A percentile compares a stretch with the other conserved stretches of the same genome.
Evolutionary conservation across 2,329 filamentous ascomycete species (phyloP).

Genomic region (Colletotrichum euphorbiae): DNA sequence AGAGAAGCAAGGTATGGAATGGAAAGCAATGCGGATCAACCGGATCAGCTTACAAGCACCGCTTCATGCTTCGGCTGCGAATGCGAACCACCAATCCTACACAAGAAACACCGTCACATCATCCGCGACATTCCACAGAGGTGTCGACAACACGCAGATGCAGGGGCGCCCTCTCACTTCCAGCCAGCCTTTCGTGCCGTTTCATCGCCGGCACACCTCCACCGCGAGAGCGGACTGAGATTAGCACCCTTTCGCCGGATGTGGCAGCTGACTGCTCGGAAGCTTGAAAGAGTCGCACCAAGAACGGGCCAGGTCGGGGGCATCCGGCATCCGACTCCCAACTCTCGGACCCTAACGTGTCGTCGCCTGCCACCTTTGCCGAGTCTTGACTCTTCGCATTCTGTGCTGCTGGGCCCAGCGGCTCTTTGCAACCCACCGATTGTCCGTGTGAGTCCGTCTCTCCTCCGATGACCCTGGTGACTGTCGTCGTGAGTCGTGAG

Average conservation of each 20-base stretch:
- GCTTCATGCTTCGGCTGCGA: not conserved
- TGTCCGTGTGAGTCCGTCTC: constrained; percentile 5
- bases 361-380: not conserved
- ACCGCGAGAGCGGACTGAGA: constrained; percentile 24
- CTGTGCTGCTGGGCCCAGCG: not conserved
- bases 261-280: constrained; percentile 10
- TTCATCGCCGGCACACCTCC: constrained; percentile 26
- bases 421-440: constrained; percentile 12
- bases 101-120: constrained; percentile 2
- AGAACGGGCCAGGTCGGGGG: not conserved
- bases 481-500: constrained; percentile 7
- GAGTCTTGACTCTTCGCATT: constrained; percentile 4
- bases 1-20: not conserved
- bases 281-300: not conserved
- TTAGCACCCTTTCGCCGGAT: constrained; percentile 19
- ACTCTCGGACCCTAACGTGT: constrained; percentile 31
- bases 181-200: constrained; percentile 15
- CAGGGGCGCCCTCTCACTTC: constrained; percentile 28
- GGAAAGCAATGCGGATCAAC: not conserved
- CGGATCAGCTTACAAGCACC: not conserved
- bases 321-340: constrained; percentile 18
- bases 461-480: not conserved
- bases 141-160: not conserved
- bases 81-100: not conserved
- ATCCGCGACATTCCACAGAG: constrained; percentile 5